Base-by-base conservation (phyloP, 192 early-diverging fungal species). In the Coemansia sp. region DNA sequence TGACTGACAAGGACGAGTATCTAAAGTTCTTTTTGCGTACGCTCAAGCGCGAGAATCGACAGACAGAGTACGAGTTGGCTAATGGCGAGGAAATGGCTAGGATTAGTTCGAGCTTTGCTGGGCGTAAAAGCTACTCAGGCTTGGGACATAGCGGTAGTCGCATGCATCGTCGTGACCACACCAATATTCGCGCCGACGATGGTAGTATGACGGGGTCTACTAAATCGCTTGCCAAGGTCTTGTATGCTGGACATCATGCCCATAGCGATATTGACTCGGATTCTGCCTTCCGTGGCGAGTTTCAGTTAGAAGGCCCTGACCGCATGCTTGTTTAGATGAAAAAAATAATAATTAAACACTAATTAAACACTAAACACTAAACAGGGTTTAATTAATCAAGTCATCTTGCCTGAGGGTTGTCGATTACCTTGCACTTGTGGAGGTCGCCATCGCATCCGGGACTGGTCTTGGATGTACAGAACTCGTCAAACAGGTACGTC, bases 61-160 rank as follows among this genome's bases (percentile, higher is more conserved):
- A 71, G 61, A 55, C 65, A 1, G 74, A 76, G 66, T 76, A 81
- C 43, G 79, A 81, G 60, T 10, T 81, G 70, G 79, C 79, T 0
- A 80, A 80, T 60, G 79, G 79, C 55, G 61, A 62, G n/a, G 61
- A 69, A 44, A 47, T 80, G 22, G 38, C 65, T 10, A 12, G 69
- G 3, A 47, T 62, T 12, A 62, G 55, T 62, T 64, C 61, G n/a
- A 70, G 64, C 46, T 50, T 34, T 22, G 16, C 43, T 52, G 38
- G 61, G 20, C 61, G 61, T 24, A 62, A 62, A 62, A 62, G 36
- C 38, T 36, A 62, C 31, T 40, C 38, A 10, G 61, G 61, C 8
- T 40, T 62, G 29, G 61, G 61, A 7, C 20, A 39, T 62, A n/a
- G 16, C 15, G 20, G 34, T 6, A 36, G 34, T 22, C 61, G 20